Conservation (phyloP, 305 asterid species). For the Lippia alba region DNA sequence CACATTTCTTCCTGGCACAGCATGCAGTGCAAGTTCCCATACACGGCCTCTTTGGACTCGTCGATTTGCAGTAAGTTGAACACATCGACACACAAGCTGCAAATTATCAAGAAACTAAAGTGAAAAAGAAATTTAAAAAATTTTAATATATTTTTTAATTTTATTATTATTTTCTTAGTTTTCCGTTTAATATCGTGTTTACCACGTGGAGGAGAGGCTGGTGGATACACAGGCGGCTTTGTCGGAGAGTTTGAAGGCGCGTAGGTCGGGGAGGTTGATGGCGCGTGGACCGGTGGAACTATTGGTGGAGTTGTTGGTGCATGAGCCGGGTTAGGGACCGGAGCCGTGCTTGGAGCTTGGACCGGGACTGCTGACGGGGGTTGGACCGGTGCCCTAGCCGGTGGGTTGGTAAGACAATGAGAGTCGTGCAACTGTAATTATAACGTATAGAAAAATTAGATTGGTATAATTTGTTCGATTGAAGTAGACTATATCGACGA, state of each 20-base stretch:
- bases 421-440: slow-evolving; percentile 16
- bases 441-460: slow-evolving; percentile 5
- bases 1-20: slow-evolving; percentile 49
- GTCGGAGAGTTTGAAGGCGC: slow-evolving; percentile 33
- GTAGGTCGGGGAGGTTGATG: slow-evolving; percentile 17
- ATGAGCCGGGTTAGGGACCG: slow-evolving; percentile 22
- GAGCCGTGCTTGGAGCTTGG: background rate
- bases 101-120: background rate
- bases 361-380: slow-evolving; percentile 25
- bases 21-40: slow-evolving; percentile 49
- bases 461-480: background rate
- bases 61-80: slow-evolving; percentile 38
- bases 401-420: slow-evolving; percentile 31
- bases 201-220: slow-evolving; percentile 34
- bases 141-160: background rate
- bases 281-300: slow-evolving; percentile 28
- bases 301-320: slow-evolving; percentile 28
- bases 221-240: slow-evolving; percentile 26
- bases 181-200: background rate
- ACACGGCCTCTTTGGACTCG: slow-evolving; percentile 41
- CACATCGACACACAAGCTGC: slow-evolving; percentile 48
- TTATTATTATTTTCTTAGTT: background rate
- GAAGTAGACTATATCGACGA: background rate
- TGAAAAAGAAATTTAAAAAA: background rate
- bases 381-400: slow-evolving; percentile 21